Conservation (phyloP, 2,329 filamentous ascomycete genomes). For the Penicillium occitanis region DNA sequence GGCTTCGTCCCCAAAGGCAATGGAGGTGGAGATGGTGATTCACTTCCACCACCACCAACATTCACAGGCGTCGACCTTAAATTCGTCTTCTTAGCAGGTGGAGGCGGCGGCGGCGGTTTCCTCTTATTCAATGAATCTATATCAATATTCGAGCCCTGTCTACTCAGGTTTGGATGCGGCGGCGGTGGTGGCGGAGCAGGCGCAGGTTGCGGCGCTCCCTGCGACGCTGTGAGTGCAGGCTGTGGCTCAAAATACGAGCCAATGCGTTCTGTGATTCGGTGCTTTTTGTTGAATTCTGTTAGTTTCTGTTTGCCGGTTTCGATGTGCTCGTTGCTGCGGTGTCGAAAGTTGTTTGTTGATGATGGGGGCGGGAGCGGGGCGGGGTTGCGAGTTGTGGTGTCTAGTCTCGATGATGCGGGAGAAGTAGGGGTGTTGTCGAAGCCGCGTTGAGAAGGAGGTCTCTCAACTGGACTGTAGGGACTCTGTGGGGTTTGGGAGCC, state of each 20-base stretch:
- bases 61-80: constrained; percentile 40
- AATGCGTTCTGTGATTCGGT: constrained; percentile 54
- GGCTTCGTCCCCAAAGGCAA: constrained; percentile 60
- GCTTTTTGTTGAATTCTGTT: constrained; percentile 61
- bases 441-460: constrained; percentile 23
- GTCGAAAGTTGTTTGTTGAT: constrained; percentile 64
- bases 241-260: constrained; percentile 49
- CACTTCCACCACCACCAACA: constrained; percentile 27
- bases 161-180: constrained; percentile 27
- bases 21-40: constrained; percentile 49
- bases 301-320: constrained; percentile 60
- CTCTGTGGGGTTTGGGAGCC: constrained; percentile 29
- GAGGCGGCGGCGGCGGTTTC: constrained; percentile 59
- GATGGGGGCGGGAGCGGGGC: constrained; percentile 57
- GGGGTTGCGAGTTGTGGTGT: constrained; percentile 52
- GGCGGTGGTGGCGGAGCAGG: constrained; percentile 29
- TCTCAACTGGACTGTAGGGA: constrained; percentile 24
- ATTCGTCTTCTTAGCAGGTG: constrained; percentile 57
- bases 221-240: constrained; percentile 27
- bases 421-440: constrained; percentile 32
- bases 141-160: constrained; percentile 31
- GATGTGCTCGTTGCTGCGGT: constrained; percentile 68
- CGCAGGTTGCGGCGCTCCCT: constrained; percentile 23
- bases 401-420: constrained; percentile 57
- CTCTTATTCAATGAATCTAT: constrained; percentile 36